phyloP scores from a whole-genome alignment of 345 rosid species.

The Lumnitzera racemosa region DNA sequence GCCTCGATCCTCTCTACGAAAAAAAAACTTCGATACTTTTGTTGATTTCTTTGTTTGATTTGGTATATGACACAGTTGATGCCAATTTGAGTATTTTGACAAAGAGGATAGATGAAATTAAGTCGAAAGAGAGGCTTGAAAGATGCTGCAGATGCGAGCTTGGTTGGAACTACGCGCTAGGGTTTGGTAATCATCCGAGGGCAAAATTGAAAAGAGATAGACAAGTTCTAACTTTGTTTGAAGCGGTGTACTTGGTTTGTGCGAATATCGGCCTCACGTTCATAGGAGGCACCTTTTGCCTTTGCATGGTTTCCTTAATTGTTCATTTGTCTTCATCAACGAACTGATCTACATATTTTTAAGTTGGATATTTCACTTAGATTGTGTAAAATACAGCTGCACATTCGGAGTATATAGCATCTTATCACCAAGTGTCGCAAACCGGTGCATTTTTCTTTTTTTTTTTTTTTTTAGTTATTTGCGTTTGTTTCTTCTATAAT shows the following conservation, averaged over 20 bases:
- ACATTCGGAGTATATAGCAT: too few species aligned
- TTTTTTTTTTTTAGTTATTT: too few species aligned
- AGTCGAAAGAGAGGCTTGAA: slow-evolving; percentile 44
- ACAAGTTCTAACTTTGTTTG: slow-evolving; percentile 15
- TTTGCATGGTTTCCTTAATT: slow-evolving; percentile 31
- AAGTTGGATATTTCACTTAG: too few species aligned
- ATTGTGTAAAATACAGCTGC: too few species aligned
- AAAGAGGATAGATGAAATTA: slow-evolving; percentile 35
- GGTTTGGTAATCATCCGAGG: slow-evolving; percentile 13
- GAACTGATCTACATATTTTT: too few species aligned
- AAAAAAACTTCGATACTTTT: too few species aligned
- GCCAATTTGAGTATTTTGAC: slow-evolving; percentile 35
- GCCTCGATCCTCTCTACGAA: too few species aligned
- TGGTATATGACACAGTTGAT: slow-evolving; percentile 24
- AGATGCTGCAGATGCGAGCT: slow-evolving; percentile 32
- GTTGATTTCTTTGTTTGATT: not conserved
- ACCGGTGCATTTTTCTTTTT: too few species aligned
- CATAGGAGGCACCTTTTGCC: slow-evolving; percentile 23
- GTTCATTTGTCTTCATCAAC: slow-evolving; percentile 17
- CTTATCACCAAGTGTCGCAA: too few species aligned
- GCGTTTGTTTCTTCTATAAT: too few species aligned
- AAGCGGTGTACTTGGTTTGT: slow-evolving; percentile 25
- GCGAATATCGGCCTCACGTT: slow-evolving; percentile 31
- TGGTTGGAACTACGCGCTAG: slow-evolving; percentile 41
- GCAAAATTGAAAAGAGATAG: slow-evolving; percentile 11